phyloP scores from a whole-genome alignment of 2,329 filamentous ascomycete genomes.

The Fusarium sp. region DNA sequence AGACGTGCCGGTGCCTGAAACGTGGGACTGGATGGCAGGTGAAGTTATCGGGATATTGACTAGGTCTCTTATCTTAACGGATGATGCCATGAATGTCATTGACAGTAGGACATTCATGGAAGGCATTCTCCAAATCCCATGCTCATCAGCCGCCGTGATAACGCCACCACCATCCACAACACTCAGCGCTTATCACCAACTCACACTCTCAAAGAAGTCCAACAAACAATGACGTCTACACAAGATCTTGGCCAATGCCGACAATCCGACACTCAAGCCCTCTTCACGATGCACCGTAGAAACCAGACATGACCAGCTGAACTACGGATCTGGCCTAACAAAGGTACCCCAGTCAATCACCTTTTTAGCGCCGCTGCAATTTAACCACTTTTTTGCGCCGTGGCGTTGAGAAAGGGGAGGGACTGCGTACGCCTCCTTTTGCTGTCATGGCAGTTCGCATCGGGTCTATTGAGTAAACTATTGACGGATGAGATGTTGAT shows the following conservation, averaged over 20 bases:
- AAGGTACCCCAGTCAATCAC: not conserved
- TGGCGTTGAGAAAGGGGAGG: conserved; percentile 13
- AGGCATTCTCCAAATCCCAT: not conserved
- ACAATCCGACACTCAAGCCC: not conserved
- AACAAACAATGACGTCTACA: not conserved
- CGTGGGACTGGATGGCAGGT: not conserved
- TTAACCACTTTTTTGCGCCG: not conserved
- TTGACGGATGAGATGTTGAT: not conserved
- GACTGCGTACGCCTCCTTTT: not conserved
- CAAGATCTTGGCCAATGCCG: conserved; percentile 1
- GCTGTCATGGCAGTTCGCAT: not conserved
- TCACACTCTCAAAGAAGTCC: not conserved
- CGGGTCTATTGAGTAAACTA: conserved; percentile 8
- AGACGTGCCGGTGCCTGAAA: not conserved
- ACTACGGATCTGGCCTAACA: not conserved
- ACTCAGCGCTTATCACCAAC: not conserved
- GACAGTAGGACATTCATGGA: not conserved
- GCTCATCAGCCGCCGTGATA: not conserved
- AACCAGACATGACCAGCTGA: conserved; percentile 1
- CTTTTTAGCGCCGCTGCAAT: not conserved
- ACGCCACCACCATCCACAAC: conserved; percentile 10
- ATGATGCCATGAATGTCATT: not conserved
- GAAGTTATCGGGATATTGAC: not conserved
- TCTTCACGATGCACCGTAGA: not conserved
- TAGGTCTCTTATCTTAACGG: not conserved